phyloP scores from a whole-genome alignment of 2,329 filamentous ascomycete genomes.

The Clarireedia paspali region DNA sequence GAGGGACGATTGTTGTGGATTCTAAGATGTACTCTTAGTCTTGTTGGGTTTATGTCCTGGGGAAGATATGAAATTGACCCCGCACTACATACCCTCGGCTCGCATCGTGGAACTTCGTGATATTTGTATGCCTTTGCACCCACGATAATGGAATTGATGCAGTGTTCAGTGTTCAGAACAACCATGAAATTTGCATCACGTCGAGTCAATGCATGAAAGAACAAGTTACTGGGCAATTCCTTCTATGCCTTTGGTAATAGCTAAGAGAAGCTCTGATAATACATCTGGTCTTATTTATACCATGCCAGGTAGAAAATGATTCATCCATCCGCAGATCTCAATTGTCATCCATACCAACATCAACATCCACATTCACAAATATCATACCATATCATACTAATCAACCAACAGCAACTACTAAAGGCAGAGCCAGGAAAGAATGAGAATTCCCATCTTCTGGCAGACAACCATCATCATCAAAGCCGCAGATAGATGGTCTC shows the following conservation, averaged over 20 bases:
- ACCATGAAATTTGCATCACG: background rate
- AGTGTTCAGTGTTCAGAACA: background rate
- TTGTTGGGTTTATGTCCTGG: too few relatives aligned
- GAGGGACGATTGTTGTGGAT: background rate
- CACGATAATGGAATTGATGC: background rate
- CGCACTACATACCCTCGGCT: too few relatives aligned
- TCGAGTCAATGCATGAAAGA: background rate
- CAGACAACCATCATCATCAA: constrained; percentile 20
- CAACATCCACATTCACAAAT: constrained; percentile 2
- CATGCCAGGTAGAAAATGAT: constrained; percentile 8
- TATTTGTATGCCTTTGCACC: too few relatives aligned
- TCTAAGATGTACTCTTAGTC: too few relatives aligned
- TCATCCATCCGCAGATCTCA: constrained; percentile 1
- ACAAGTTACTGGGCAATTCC: constrained; percentile 24
- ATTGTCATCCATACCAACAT: constrained; percentile 18
- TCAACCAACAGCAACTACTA: background rate
- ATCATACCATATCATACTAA: background rate
- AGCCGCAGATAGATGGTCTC: background rate
- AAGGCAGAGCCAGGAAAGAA: constrained; percentile 13
- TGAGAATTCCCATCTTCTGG: constrained; percentile 21
- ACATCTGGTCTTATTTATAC: constrained; percentile 24
- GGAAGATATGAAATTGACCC: too few relatives aligned
- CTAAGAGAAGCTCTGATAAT: constrained; percentile 21
- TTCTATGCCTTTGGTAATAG: constrained; percentile 28
- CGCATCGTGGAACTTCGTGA: too few relatives aligned